Base-by-base conservation (phyloP, 495 filamentous ascomycete genomes). In the Trichoderma reesei region DNA sequence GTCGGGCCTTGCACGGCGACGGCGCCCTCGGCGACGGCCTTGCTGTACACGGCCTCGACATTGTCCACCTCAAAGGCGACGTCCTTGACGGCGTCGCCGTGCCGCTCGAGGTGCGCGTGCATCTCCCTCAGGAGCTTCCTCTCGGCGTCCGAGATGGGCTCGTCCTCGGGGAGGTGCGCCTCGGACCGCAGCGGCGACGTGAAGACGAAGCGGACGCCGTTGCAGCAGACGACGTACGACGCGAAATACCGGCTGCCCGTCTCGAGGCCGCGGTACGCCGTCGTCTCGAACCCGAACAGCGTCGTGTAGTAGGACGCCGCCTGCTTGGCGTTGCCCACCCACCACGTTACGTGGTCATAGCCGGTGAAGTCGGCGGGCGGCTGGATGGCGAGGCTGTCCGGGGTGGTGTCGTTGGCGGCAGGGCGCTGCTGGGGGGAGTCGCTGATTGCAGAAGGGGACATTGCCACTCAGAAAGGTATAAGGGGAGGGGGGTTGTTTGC, bases 291-390 rank as follows among this genome's bases (percentile, higher is more conserved):
- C 46, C 90, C 91, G 79, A 95, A 87, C 66, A 88, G 87, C 10
- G 87, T 86, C 72, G 87, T 87, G 77, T 94, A 96, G 79, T 87
- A 96, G 60, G 85, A 81, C 48, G 90, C 91, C 0, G 89, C 90
- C 81, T 96, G 91, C 76, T 96, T 96, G 69, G 92, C 92, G 75
- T 97, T 97, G 68, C 91, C 91, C 6, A 97, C 92, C 73, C 90
- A 96, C 91, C 91, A 96, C 69, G 89, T 88, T 59, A 95, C 80
- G 71, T 95, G 89, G 77, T 94, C 88, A 70, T 96, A 96, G 72
- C 90, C 91, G 33, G 82, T 82, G 76, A 92, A 94, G 70, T 82
- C 83, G 63, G 83, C 70, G 64, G 72, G 71, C 64, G 71, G 67
- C 69, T 82, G 74, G 63, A 75, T 67, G 66, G 77, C 74, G 62